Evolutionary conservation across 140 eudicot species (phyloP), one percentile per base, ranked within the genome.

Genomic region (Stevia rebaudiana): DNA sequence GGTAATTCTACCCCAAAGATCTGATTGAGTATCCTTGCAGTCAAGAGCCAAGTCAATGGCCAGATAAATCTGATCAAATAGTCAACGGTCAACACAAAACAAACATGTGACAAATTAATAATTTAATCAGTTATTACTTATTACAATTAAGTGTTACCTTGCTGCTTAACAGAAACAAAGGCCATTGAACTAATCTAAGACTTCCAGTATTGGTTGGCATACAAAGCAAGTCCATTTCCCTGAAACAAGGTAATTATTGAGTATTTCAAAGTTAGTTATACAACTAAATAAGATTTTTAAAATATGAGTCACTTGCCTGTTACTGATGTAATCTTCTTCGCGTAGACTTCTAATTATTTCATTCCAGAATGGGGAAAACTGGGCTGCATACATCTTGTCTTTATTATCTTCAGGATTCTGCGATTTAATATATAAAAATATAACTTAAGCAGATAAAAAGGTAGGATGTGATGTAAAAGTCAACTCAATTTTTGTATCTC

Each of bases 321-420:
- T 86, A 79, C 99, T 88, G 37, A 94, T 75, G 75, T 79, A 94
- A 80, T 94, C 99, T 79, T 94, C 99, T 79, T 94, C 99, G 24
- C 99, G 94, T 76, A 94, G 76, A 60, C 90, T 74, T 81, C 83
- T 94, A 48, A 94, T 86, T 36, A 94, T 88, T 63, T 88, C 99
- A 78, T 94, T 94, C 99, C 99, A 94, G 78, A 94, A 88, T 60
- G 97, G 99, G 56, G 95, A 79, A 68, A 94, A 94, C 66, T 81
- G 71, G 46, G 97, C 82, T 28, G 97, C 99, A 79, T 88, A 54
- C 11, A 78, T 72, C 86, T 88, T 92, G 79, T 61, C 71, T 72
- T 76, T 81, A 58, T 62, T 77, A 40, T 78, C 95, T 71, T 83
- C 86, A 69, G 91, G 69, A 42, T 47, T 63, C 96, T 87, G 82